phyloP scores from a whole-genome alignment of 495 filamentous ascomycete genomes.

The Trichoderma orchidacearum region DNA sequence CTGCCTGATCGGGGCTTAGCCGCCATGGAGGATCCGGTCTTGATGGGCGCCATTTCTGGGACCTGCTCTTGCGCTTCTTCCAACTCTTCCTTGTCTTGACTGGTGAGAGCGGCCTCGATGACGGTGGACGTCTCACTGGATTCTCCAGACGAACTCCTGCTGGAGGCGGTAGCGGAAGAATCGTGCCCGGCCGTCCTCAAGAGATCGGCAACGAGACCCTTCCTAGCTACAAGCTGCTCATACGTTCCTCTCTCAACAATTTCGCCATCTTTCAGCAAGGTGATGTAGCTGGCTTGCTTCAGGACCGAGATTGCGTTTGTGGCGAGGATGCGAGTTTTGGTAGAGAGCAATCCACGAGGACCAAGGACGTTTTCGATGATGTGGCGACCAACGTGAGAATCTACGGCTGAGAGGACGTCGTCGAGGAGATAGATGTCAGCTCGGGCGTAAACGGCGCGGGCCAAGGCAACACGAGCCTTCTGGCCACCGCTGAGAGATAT shows the following conservation, averaged over 20 bases:
- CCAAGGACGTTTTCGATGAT: slow-evolving; percentile 90
- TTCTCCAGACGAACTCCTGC: slow-evolving; percentile 23
- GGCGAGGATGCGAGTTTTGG: slow-evolving; percentile 86
- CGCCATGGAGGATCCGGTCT: slow-evolving; percentile 23
- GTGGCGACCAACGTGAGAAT: slow-evolving; percentile 93
- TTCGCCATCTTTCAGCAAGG: slow-evolving; percentile 65
- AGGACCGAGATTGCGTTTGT: slow-evolving; percentile 94
- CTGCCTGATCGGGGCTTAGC: slow-evolving; percentile 45
- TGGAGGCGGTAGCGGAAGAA: slow-evolving; percentile 21
- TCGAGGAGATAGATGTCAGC: slow-evolving; percentile 96
- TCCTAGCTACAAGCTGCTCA: slow-evolving; percentile 82
- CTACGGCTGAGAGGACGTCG: slow-evolving; percentile 88
- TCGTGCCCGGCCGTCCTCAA: slow-evolving; percentile 59
- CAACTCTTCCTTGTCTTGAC: slow-evolving; percentile 40
- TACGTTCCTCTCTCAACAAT: slow-evolving; percentile 84
- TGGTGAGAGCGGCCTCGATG: slow-evolving; percentile 30
- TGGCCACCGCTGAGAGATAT: slow-evolving; percentile 96
- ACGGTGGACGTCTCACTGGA: slow-evolving; percentile 46
- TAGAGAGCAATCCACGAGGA: slow-evolving; percentile 60
- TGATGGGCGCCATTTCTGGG: slow-evolving; percentile 59
- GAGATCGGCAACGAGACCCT: slow-evolving; percentile 74
- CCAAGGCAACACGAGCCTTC: slow-evolving; percentile 89
- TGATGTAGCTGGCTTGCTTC: slow-evolving; percentile 70
- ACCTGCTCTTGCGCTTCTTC: slow-evolving; percentile 62
- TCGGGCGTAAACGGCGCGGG: slow-evolving; percentile 89